Percentiles rank a stretch among this genome's conserved stretches.
Conservation (phyloP, 2,329 filamentous ascomycete genomes). For the Fusarium coicis region DNA sequence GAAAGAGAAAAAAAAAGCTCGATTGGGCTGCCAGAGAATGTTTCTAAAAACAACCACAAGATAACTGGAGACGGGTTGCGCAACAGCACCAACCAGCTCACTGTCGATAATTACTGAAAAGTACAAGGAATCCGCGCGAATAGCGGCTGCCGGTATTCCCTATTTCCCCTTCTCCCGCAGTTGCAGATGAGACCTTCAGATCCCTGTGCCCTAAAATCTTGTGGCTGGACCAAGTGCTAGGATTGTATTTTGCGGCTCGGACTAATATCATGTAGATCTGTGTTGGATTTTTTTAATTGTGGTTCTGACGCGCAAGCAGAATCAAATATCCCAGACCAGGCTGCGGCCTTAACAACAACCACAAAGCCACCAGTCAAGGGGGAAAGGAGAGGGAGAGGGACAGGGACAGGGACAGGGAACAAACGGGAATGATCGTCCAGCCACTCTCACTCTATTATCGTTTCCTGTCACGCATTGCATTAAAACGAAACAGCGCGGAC, state of each 20-base stretch:
- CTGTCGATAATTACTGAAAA: not conserved
- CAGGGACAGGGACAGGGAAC: not conserved
- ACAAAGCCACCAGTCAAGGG: not conserved
- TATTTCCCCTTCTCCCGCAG: not conserved
- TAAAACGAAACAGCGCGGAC: not conserved
- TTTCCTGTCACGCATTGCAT: not conserved
- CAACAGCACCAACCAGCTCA: not conserved
- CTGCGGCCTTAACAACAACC: constrained; percentile 2
- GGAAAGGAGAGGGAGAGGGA: not conserved
- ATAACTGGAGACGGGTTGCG: constrained; percentile 16
- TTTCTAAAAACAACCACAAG: constrained; percentile 22
- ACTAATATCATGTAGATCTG: constrained; percentile 30
- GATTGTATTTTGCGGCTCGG: constrained; percentile 26
- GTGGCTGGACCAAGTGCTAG: not conserved
- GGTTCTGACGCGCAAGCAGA: constrained; percentile 33
- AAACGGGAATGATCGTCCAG: constrained; percentile 1
- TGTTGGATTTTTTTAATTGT: constrained; percentile 21
- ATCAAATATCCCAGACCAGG: constrained; percentile 27
- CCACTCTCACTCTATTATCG: not conserved
- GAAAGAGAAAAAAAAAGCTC: not conserved
- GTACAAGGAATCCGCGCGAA: constrained; percentile 8
- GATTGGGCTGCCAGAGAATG: not conserved
- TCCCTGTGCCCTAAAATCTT: constrained; percentile 11
- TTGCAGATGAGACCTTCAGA: not conserved
- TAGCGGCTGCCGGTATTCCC: constrained; percentile 10